A percentile compares a stretch with the other conserved stretches of the same genome.
Evolutionary conservation across 2,329 filamentous ascomycete species (phyloP).

Genomic region (Cadophora gregata): DNA sequence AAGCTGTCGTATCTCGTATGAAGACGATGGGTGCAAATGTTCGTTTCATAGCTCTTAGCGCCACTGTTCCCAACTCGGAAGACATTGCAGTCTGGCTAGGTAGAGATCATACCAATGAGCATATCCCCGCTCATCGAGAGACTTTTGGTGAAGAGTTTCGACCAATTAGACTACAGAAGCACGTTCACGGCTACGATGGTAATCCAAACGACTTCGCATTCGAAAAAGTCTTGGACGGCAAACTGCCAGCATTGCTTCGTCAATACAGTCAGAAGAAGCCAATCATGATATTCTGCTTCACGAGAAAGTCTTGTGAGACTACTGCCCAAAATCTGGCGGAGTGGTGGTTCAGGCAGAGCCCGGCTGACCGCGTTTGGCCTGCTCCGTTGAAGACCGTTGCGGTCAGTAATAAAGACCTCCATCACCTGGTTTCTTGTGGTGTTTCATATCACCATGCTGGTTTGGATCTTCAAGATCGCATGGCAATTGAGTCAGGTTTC

Average conservation of each 20-base stretch:
- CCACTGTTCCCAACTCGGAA: constrained; percentile 81
- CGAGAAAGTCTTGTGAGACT: constrained; percentile 69
- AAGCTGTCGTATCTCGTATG: constrained; percentile 87
- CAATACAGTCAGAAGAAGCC: constrained; percentile 75
- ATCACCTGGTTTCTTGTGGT: constrained; percentile 56
- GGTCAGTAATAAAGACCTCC: constrained; percentile 65
- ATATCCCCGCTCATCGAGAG: constrained; percentile 69
- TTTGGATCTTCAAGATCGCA: constrained; percentile 67
- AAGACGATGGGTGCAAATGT: constrained; percentile 78
- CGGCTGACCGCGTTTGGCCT: constrained; percentile 66
- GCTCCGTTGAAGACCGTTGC: constrained; percentile 56
- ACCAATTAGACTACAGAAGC: constrained; percentile 76
- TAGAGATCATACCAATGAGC: constrained; percentile 61
- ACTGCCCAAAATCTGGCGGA: constrained; percentile 73
- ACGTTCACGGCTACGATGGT: constrained; percentile 74
- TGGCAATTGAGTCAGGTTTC: constrained; percentile 70
- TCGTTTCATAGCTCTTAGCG: constrained; percentile 81
- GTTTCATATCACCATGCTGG: constrained; percentile 87
- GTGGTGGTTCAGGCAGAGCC: constrained; percentile 62
- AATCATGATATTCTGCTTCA: constrained; percentile 84
- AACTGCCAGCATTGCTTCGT: constrained; percentile 68
- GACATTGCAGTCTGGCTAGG: constrained; percentile 85
- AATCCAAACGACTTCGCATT: constrained; percentile 75
- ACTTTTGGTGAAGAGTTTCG: constrained; percentile 81
- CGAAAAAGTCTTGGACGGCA: constrained; percentile 70